Conservation (phyloP, 2,329 filamentous ascomycete genomes). For the Cadophora luteo-olivacea region DNA sequence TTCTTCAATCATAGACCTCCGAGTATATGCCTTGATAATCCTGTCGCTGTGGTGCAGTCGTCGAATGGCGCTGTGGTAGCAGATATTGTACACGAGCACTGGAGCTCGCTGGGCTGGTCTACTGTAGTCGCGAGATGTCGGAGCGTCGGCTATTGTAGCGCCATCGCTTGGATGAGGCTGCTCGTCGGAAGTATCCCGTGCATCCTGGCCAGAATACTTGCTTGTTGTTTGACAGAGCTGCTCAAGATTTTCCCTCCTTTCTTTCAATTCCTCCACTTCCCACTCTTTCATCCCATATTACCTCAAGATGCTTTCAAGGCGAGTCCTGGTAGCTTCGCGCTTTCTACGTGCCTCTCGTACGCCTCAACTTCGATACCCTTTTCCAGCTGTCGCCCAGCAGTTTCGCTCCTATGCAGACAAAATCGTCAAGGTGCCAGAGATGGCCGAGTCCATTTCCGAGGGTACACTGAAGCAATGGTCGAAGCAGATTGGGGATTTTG, state of each 20-base stretch:
- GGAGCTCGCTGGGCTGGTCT: neutral
- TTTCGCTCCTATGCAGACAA: constrained; percentile 76
- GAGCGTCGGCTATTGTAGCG: constrained; percentile 24
- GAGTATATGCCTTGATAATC: neutral
- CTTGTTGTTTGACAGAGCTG: constrained; percentile 23
- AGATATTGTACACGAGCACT: neutral
- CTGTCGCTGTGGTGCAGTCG: neutral
- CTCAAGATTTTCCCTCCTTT: constrained; percentile 9
- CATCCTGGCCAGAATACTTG: constrained; percentile 27
- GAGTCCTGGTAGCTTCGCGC: constrained; percentile 44
- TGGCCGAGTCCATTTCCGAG: constrained; percentile 99
- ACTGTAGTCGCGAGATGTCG: constrained; percentile 29
- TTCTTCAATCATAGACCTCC: constrained; percentile 18
- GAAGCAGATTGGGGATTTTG: constrained; percentile 90
- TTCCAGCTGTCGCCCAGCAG: constrained; percentile 56
- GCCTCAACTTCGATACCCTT: constrained; percentile 47
- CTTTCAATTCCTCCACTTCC: constrained; percentile 33
- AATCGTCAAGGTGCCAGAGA: constrained; percentile 91
- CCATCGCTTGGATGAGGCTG: constrained; percentile 28
- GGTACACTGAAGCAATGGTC: constrained; percentile 95
- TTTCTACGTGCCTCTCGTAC: constrained; percentile 41
- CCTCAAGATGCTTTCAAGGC: constrained; percentile 43
- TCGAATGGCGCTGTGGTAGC: neutral
- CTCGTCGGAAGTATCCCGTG: constrained; percentile 19
- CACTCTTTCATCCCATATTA: constrained; percentile 23